Base-by-base conservation (phyloP, 495 filamentous ascomycete species). In the Aspergillus ellipticus region DNA sequence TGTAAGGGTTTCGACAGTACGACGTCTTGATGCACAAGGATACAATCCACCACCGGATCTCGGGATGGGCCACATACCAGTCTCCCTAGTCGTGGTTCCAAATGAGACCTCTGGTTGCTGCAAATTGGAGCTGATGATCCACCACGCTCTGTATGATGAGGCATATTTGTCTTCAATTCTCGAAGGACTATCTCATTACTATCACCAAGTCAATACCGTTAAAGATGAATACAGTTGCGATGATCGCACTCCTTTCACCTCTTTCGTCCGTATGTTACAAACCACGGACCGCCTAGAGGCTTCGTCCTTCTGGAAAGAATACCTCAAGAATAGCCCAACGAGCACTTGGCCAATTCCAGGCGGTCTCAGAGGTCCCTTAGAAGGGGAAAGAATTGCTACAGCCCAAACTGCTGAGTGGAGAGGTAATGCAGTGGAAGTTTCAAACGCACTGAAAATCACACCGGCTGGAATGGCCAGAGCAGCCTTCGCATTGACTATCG, bases 131-230 rank as follows among this genome's bases (percentile, higher is more conserved):
- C 22, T 53, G 2, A 43, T 10, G 20, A 53, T 53, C n/a, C 51
- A 53, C 11, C 51, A 53, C 26, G 51, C 51, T 6, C 39, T 53
- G 10, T 53, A 53, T 19, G 51, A 53, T 15, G 39, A 31, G 51
- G 51, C 51, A 3, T 53, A 53, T 16, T 10, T 53, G 10, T 29
- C 51, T 17, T 53, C 13, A 1, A 4, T 53, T n/a, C 17, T 53
- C 6, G 24, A 53, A 2, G 13, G 41, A 1, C 24, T 53, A 35
- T 53, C 51, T 2, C 15, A 2, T 42, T 17, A 17, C 29, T 45
- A 29, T 33, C 51, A 49, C 17, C n/a, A 2, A 21, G 29, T n/a
- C 4, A 2, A 15, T 6, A 9, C 41, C 17, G 0, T 17, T 35
- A 4, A 16, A 0, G 13, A 13, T n/a, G 19, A 26, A n/a, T 11